Percentiles rank a stretch among this genome's conserved stretches.
Evolutionary conservation across 192 early-diverging fungal species (phyloP).

Genomic region (Entomortierella chlamydospora): DNA sequence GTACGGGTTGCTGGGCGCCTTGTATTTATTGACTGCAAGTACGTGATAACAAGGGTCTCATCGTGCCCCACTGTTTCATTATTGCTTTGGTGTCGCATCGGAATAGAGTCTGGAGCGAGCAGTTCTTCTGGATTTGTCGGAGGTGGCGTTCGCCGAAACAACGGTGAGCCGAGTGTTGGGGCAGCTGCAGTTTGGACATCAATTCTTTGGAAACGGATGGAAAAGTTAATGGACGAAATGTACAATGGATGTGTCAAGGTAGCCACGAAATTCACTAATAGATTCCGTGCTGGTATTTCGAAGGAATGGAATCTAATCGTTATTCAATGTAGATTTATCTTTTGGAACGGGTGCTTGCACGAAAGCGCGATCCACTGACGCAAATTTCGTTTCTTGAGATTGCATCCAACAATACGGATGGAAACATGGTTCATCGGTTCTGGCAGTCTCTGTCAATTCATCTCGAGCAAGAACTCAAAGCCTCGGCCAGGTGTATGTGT

Average conservation of each 20-base stretch:
- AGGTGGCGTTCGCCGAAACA: conserved; percentile 58
- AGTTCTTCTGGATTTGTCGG: conserved; percentile 41
- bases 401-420: conserved; percentile 60
- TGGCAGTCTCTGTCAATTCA: conserved; percentile 64
- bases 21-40: not conserved
- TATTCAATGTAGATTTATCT: conserved; percentile 54
- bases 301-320: not conserved
- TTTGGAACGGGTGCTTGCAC: conserved; percentile 62
- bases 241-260: conserved; percentile 66
- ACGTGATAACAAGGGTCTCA: not conserved
- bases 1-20: conserved; percentile 39
- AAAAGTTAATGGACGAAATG: conserved; percentile 63
- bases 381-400: conserved; percentile 65
- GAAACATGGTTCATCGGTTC: conserved; percentile 64
- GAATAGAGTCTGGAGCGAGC: conserved; percentile 45
- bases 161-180: conserved; percentile 62
- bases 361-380: conserved; percentile 61
- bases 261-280: too few species aligned
- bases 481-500: conserved; percentile 60
- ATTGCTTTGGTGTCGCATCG: not conserved
- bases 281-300: too few species aligned
- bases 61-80: not conserved
- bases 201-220: conserved; percentile 66
- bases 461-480: conserved; percentile 65
- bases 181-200: conserved; percentile 57